phyloP scores from a whole-genome alignment of 106 monocot species.

The Dendrobium huoshanense region DNA sequence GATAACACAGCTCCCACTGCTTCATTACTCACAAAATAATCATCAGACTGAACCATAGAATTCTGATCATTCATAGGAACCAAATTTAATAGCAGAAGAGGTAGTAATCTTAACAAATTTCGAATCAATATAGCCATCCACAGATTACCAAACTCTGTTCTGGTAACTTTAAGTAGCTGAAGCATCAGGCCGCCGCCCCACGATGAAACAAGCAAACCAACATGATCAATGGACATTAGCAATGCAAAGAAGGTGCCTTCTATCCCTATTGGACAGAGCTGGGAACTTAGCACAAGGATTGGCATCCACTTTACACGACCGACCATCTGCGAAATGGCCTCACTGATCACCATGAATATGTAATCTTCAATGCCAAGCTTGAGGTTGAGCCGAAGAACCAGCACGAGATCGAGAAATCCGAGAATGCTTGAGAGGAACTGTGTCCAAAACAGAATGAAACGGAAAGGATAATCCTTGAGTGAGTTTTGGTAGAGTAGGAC shows the following conservation, averaged over 20 bases:
- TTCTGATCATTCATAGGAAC: constrained; percentile 50
- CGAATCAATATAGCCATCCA: constrained; percentile 64
- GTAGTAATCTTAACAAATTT: constrained; percentile 42
- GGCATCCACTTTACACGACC: constrained; percentile 81
- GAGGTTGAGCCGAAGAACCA: constrained; percentile 56
- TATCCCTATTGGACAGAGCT: constrained; percentile 75
- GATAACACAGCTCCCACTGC: too few relatives aligned
- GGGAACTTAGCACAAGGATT: constrained; percentile 66
- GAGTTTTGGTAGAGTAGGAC: constrained; percentile 70
- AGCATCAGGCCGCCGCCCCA: constrained; percentile 70
- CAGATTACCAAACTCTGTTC: constrained; percentile 56
- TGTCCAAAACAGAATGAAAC: constrained; percentile 56
- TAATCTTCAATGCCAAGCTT: constrained; percentile 56
- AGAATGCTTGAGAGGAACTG: constrained; percentile 49
- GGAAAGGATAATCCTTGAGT: constrained; percentile 55
- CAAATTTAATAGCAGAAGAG: constrained; percentile 46
- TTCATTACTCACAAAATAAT: background rate
- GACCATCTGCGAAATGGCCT: constrained; percentile 50
- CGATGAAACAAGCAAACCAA: constrained; percentile 49
- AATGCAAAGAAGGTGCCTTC: constrained; percentile 92
- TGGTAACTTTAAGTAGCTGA: constrained; percentile 45
- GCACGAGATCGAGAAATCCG: constrained; percentile 64
- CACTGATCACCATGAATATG: constrained; percentile 52
- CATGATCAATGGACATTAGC: constrained; percentile 81
- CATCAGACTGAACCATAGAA: constrained; percentile 20